Evolutionary conservation across 768 basidiomycete species (phyloP).

Genomic region (Daedalea quercina): DNA sequence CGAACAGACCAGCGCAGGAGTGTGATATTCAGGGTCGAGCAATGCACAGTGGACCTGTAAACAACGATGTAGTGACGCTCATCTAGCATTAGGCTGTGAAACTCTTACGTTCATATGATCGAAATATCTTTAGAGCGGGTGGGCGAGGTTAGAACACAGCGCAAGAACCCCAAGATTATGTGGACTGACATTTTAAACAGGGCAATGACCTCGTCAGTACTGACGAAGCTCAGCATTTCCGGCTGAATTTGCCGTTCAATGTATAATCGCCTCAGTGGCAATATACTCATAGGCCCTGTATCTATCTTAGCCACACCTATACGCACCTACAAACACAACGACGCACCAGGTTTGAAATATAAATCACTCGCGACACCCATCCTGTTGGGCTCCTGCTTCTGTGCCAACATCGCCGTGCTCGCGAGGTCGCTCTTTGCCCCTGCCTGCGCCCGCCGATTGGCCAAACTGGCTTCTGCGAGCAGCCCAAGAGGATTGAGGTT

Average conservation of each 20-base stretch:
- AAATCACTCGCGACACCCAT: conserved; percentile 80
- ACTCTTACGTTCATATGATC: conserved; percentile 63
- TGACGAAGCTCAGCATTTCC: conserved; percentile 86
- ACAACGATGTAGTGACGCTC: background rate
- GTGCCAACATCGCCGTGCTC: conserved; percentile 5
- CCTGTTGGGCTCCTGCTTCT: conserved; percentile 23
- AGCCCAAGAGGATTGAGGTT: conserved; percentile 88
- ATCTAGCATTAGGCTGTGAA: background rate
- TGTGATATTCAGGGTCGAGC: conserved; percentile 85
- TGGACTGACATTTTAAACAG: conserved; percentile 88
- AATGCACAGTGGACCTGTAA: conserved; percentile 70
- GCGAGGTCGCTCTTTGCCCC: conserved; percentile 15
- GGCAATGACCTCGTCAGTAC: conserved; percentile 83
- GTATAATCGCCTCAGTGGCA: conserved; percentile 74
- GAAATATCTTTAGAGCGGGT: conserved; percentile 57
- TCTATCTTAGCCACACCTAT: background rate
- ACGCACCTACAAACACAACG: background rate
- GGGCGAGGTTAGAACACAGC: too few species aligned
- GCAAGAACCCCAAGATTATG: too few species aligned
- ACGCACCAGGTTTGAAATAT: conserved; percentile 87
- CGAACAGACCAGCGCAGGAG: conserved; percentile 88
- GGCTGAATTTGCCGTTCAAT: conserved; percentile 90
- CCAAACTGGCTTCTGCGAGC: conserved; percentile 83
- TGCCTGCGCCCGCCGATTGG: conserved; percentile 58
- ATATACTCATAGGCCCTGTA: conserved; percentile 79